These are phyloP conservation scores for Ustilago sp. DNA, from an alignment of 1,284 basidiomycete species.

Conservation along the genomic window DNA sequence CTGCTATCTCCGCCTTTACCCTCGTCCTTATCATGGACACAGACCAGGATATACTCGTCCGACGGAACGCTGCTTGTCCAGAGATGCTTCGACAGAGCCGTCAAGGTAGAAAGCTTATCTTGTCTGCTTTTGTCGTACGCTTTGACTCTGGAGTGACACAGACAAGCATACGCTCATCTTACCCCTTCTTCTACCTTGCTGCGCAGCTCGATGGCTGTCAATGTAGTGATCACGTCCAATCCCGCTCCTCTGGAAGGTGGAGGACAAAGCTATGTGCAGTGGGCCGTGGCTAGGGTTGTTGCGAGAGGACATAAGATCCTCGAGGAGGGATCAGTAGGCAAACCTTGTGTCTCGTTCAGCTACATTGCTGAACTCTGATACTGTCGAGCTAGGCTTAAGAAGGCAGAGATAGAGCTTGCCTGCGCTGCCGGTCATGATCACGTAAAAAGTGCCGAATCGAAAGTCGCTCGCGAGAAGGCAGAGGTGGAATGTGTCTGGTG, in stretches of 20 bases:
- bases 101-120: not conserved
- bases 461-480: not conserved
- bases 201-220: conserved; percentile 3
- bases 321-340: not conserved
- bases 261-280: not conserved
- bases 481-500: not conserved
- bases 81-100: no score
- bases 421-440: conserved; percentile 2
- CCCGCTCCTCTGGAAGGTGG: no score
- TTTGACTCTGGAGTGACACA: not conserved
- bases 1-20: not conserved
- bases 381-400: not conserved
- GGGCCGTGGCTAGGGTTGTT: not conserved
- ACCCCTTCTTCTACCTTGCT: not conserved
- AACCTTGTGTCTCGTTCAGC: not conserved
- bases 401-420: not conserved
- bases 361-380: not conserved
- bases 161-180: not conserved
- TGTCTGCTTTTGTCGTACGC: not conserved
- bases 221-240: not conserved
- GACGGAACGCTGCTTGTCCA: no score
- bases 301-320: not conserved
- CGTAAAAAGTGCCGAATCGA: not conserved
- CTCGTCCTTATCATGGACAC: not conserved
- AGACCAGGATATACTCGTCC: not conserved